Evolutionary conservation across 108 stramenopile species (phyloP), one percentile per base, ranked within the genome.

Genomic region (Schizochytrium sp.): DNA sequence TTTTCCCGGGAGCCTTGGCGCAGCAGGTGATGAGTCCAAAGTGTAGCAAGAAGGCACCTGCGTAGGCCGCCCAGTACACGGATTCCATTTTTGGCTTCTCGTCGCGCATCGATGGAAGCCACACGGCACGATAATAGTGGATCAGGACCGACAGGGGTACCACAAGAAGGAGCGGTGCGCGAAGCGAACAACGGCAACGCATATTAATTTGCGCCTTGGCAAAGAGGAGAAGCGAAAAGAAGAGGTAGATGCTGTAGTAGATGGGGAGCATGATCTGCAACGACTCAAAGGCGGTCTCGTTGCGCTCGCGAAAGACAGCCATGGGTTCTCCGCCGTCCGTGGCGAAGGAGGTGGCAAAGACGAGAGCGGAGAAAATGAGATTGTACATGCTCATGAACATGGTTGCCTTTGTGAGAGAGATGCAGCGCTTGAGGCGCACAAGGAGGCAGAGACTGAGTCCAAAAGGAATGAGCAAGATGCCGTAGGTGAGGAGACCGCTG

Each of bases 381-480:
- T 83, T 83, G 76, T 83, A 83, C 76, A 83, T 53, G 28, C 19
- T 28, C 76, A 83, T 53, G 45, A 83, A 53, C 76, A 83, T 83
- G 25, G 76, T 83, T 0, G 76, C 76, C 76, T 83, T 83, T 12
- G 76, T 83, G 76, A 83, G 76, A 14, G 76, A 83, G 76, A 83
- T 83, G 76, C 76, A 83, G n/a, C 76, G 76, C 76, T 83, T 83
- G 51, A 83, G 76, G 5, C 76, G 76, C n/a, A 83, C 76, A 1
- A 83, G 76, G 0, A 83, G 51, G 51, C 45, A 53, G 25, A 83
- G 45, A 23, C 48, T 83, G 25, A 83, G 45, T 6, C 76, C 76
- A 3, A 53, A 47, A 23, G 76, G 76, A 23, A 83, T 53, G 28
- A 83, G 5, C 8, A 83, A 45, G 28, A 83, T 83, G 76, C 76